Conservation (phyloP, 169 alveolate genomes). For the Eimeria sp. region DNA sequence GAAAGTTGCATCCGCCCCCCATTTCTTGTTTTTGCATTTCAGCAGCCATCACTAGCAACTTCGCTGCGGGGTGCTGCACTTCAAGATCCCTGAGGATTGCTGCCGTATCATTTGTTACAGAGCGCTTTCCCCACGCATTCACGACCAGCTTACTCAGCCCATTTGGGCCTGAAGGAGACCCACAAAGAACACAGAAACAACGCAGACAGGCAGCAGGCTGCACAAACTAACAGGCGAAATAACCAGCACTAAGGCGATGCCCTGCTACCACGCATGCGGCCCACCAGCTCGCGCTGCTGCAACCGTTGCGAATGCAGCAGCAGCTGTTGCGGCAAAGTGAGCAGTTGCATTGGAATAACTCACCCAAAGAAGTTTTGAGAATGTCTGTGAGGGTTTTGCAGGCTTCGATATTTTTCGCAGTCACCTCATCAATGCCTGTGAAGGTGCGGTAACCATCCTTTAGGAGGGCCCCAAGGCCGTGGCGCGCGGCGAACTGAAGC, state of each 20-base stretch:
- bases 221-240: background rate
- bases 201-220: too few relatives aligned
- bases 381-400: slow-evolving; percentile 94
- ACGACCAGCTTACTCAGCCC: slow-evolving; percentile 97
- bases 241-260: background rate
- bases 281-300: slow-evolving; percentile 2
- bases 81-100: slow-evolving; percentile 98
- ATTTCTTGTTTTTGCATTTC: slow-evolving; percentile 96
- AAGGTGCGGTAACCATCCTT: slow-evolving; percentile 93
- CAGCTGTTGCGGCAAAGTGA: background rate
- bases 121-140: slow-evolving; percentile 96
- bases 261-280: background rate
- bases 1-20: slow-evolving; percentile 99
- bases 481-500: slow-evolving; percentile 79
- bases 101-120: slow-evolving; percentile 95
- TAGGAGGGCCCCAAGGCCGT: slow-evolving; percentile 84
- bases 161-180: slow-evolving; percentile 49
- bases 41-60: slow-evolving; percentile 98
- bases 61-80: slow-evolving; percentile 99
- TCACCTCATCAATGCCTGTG: slow-evolving; percentile 97
- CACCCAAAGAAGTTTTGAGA: slow-evolving; percentile 93
- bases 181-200: background rate
- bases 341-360: background rate
- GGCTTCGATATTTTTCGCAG: slow-evolving; percentile 96
- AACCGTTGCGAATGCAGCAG: background rate